Base-by-base conservation (phyloP, 805 yeast genomes). In the Monosporozyma solicola region DNA sequence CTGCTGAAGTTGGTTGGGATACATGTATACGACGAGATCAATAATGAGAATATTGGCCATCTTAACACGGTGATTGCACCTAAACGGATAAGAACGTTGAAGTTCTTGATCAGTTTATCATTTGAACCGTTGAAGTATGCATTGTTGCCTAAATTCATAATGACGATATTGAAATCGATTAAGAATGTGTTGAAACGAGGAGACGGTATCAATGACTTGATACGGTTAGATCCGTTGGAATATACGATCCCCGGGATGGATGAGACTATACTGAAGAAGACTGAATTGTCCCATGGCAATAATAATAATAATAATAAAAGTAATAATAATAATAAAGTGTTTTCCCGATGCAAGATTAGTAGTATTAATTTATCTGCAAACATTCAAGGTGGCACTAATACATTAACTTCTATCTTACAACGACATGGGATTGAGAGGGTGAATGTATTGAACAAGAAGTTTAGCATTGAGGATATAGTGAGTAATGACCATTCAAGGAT, bases 21-120 rank as follows among this genome's bases (percentile, higher is more conserved):
- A 25, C 67, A 68, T 22, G 68, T 86, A 7, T 67, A 69, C 4
- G 65, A 69, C 13, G 69, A 69, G 15, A 65, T 75, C 11, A 53
- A 52, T 13, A 49, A 55, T 15, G 25, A 27, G 1, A 41, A 8
- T 37, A 48, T 11, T 74, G 72, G 45, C 65, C 73, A 49, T 41
- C 22, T 51, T 16, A 78, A 80, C 59, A 65, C 79, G 0, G 71
- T 86, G 7, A 79, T 91, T 10, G 91, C 97, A 0, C 96, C 97
- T 1, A 81, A 80, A 55, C 75, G 86, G 16, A 64, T 86, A 59
- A 74, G 97, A 59, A 91, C 98, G 0, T 95, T 87, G 55, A 92
- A 92, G 68, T 91, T 92, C 61, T 74, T 92, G 51, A 77, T 79
- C 44, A 82, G 91, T 25, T 69, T 90, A 49, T 80, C 89, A 49